Conservation (phyloP, 2,329 filamentous ascomycete species). For the Rhynchosporium agropyri region DNA sequence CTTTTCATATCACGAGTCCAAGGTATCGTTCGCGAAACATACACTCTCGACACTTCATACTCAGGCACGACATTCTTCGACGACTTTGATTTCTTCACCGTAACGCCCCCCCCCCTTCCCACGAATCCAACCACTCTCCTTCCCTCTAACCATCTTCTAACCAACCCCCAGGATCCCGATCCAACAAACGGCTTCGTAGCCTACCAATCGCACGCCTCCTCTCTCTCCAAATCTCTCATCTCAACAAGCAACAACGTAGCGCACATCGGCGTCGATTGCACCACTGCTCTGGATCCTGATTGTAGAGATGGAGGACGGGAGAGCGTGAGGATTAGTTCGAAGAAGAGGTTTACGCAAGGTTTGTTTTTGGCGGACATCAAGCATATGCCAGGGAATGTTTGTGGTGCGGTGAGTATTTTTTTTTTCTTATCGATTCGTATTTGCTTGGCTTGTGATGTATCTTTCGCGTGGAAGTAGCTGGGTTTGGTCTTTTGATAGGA, state of each 20-base stretch:
- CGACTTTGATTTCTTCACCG: conserved; percentile 57
- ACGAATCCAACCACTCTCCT: not conserved
- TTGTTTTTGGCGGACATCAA: conserved; percentile 71
- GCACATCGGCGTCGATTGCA: conserved; percentile 68
- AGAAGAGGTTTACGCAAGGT: conserved; percentile 62
- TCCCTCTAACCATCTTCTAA: not conserved
- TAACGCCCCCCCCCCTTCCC: conserved; percentile 46
- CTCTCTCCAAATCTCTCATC: conserved; percentile 46
- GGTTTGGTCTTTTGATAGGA: not conserved
- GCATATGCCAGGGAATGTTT: conserved; percentile 70
- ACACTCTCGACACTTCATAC: conserved; percentile 29
- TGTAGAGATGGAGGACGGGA: conserved; percentile 53
- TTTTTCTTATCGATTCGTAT: not conserved
- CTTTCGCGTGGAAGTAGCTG: too few species aligned
- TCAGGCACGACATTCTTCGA: conserved; percentile 44
- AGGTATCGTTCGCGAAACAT: conserved; percentile 15
- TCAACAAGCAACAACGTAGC: conserved; percentile 44
- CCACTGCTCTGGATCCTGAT: conserved; percentile 44
- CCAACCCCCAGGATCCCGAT: conserved; percentile 47
- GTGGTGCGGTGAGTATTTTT: conserved; percentile 53
- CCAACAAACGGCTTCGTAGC: conserved; percentile 69
- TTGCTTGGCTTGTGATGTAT: not conserved
- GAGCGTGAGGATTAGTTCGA: conserved; percentile 70
- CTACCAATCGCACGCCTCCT: conserved; percentile 44
- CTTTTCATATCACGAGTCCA: not conserved